These are phyloP conservation scores for Boletus patriciae DNA, from an alignment of 768 basidiomycete genomes.

Conservation along the genomic window DNA sequence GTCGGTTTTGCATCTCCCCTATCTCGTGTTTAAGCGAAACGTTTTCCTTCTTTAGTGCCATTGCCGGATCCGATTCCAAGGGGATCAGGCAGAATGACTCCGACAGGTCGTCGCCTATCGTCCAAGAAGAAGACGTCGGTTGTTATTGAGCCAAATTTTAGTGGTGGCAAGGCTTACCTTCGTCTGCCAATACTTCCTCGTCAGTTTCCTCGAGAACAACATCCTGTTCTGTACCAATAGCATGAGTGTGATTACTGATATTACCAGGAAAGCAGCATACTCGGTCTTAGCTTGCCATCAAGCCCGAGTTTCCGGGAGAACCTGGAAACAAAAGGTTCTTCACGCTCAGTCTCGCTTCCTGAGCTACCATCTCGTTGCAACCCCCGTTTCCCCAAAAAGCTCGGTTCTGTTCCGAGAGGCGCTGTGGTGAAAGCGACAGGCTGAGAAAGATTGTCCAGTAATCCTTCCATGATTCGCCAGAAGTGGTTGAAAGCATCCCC, in stretches of 20 bases:
- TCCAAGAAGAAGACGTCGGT: conserved; percentile 4
- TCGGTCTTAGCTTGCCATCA: conserved; percentile 20
- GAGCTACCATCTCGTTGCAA: conserved; percentile 50
- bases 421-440: conserved; percentile 78
- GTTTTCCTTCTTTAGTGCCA: conserved; percentile 67
- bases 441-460: conserved; percentile 84
- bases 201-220: conserved; percentile 48
- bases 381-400: conserved; percentile 23
- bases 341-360: conserved; percentile 67
- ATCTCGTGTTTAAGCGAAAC: conserved; percentile 58
- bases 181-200: conserved; percentile 60
- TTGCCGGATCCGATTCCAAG: conserved; percentile 52
- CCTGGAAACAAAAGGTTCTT: conserved; percentile 60
- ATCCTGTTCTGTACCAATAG: conserved; percentile 19
- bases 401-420: conserved; percentile 54
- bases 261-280: conserved; percentile 11
- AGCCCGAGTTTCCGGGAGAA: conserved; percentile 47
- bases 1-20: conserved; percentile 52
- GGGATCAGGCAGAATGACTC: conserved; percentile 81
- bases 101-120: conserved; percentile 63
- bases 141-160: neutral
- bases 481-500: conserved; percentile 87
- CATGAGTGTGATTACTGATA: conserved; percentile 7
- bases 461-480: conserved; percentile 85
- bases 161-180: conserved; percentile 44